Evolutionary conservation across 2,329 filamentous ascomycete species (phyloP).

Genomic region (Aaosphaeria arxii): DNA sequence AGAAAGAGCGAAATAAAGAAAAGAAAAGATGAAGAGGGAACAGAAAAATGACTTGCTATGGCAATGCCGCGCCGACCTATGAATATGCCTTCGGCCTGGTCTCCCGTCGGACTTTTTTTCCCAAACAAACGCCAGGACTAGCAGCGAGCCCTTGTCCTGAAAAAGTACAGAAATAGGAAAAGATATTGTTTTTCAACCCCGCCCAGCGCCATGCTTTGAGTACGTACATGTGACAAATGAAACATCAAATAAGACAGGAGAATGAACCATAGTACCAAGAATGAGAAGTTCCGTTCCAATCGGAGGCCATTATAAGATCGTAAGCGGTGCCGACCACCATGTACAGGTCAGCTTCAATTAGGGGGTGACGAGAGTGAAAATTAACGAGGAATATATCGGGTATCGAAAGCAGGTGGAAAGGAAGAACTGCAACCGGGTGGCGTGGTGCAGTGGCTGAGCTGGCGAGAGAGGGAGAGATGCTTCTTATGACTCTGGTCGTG

Average conservation of each 20-base stretch:
- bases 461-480: neutral
- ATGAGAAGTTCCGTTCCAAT: neutral
- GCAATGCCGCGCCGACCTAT: too few relatives aligned
- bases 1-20: too few relatives aligned
- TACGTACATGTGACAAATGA: neutral
- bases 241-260: neutral
- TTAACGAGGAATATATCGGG: too few relatives aligned
- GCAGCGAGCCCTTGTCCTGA: too few relatives aligned
- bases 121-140: too few relatives aligned
- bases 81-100: too few relatives aligned
- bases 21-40: too few relatives aligned
- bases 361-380: neutral
- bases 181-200: neutral
- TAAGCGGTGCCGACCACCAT: neutral
- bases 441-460: neutral
- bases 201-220: neutral
- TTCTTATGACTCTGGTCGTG: conserved; percentile 1
- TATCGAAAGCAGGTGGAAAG: too few relatives aligned
- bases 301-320: neutral
- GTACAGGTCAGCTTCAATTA: neutral
- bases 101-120: too few relatives aligned
- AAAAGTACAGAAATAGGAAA: too few relatives aligned
- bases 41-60: too few relatives aligned
- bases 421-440: neutral
- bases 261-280: neutral